phyloP scores from a whole-genome alignment of 495 filamentous ascomycete genomes.

The Saxophila tyrrhenica region DNA sequence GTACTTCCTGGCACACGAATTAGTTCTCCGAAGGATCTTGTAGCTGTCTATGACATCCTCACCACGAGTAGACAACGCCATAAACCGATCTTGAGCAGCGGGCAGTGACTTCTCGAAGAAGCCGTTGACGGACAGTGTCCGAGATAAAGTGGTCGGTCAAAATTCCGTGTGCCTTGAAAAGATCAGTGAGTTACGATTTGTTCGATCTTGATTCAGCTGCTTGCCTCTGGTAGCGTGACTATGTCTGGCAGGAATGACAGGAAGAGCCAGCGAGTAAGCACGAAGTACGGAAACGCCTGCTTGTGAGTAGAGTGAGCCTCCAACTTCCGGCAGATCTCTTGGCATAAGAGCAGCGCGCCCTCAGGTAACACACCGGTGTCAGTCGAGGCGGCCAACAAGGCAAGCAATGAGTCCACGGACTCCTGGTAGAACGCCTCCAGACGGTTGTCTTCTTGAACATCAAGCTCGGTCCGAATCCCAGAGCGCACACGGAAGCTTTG shows the following conservation, averaged over 20 bases:
- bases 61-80: conserved; percentile 44
- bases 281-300: conserved; percentile 62
- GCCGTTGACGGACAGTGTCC: conserved; percentile 76
- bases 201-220: conserved; percentile 10
- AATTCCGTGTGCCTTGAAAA: conserved; percentile 60
- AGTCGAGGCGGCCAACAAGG: conserved; percentile 63
- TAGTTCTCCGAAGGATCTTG: conserved; percentile 10
- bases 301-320: conserved; percentile 56
- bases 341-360: conserved; percentile 68
- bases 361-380: conserved; percentile 73
- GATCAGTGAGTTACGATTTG: conserved; percentile 22
- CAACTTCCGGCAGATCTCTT: conserved; percentile 68
- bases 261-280: conserved; percentile 87
- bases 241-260: conserved; percentile 73
- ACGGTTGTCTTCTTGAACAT: conserved; percentile 58
- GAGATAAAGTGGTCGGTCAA: conserved; percentile 85
- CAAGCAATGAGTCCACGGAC: conserved; percentile 72
- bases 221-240: conserved; percentile 80
- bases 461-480: conserved; percentile 35
- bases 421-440: conserved; percentile 83
- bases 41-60: conserved; percentile 12
- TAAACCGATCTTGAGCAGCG: conserved; percentile 64
- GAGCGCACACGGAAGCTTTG: conserved; percentile 44
- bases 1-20: conserved; percentile 39
- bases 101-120: conserved; percentile 72